Base-by-base conservation (phyloP, 129 eudicot species). In the Artemisia annua region DNA sequence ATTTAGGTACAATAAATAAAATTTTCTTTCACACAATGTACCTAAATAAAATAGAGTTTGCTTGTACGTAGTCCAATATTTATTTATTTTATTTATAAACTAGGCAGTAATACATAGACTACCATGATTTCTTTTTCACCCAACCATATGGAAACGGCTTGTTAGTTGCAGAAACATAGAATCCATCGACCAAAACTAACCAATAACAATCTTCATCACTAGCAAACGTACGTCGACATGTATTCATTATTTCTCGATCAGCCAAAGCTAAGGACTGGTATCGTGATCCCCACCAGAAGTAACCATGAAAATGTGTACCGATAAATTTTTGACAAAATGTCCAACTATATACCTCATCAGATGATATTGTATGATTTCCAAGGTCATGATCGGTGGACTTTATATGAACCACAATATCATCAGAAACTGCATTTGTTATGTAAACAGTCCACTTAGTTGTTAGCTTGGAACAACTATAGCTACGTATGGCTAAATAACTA, bases 361-460 rank as follows among this genome's bases (percentile, higher is more conserved):
- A 35, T 16, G 6, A 14, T 28, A 70, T 70, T 0, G 64, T 70
- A 70, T 70, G 52, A 20, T 70, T 54, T 55, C 75, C 75, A 5
- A 70, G 64, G 28, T 70, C 65, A 70, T 70, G 65, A 54, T 70
- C 65, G 6, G 64, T 70, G 3, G 75, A 70, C 17, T 54, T 70
- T 43, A 70, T 54, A 35, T 70, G 75, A 70, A 70, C 65, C 52
- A 32, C 53, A 11, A 70, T 54, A 70, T 16, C 26, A 55, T 11
- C 48, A 2, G 5, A 3, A 32, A 32, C 53, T 54, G 11, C 9
- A 30, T 54, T 70, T 55, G 52, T 70, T 7, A 70, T 55, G 39
- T 66, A 66, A 30, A 66, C 3, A 0, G 70, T 66, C 70, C 70
- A 66, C 10, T 46, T 11, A 10, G 70, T 66, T 66, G 18, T 66